These are phyloP conservation scores for Verticillium albo-atrum DNA, from an alignment of 2,329 filamentous ascomycete genomes.

Conservation along the genomic window DNA sequence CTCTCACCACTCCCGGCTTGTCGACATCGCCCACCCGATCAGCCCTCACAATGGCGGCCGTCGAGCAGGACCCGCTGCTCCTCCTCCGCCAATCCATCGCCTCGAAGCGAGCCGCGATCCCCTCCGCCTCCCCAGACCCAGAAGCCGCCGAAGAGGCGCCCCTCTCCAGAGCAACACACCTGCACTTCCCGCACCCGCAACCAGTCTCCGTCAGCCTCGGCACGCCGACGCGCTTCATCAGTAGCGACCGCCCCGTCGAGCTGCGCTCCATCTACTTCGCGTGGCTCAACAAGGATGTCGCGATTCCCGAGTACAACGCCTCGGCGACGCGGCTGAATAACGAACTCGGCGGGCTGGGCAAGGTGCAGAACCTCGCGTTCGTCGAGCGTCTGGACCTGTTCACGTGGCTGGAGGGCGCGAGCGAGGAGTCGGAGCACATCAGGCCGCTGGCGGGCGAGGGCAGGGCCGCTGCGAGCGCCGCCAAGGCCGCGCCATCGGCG, in stretches of 20 bases:
- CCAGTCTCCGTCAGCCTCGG: slow-evolving; percentile 64
- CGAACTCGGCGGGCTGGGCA: slow-evolving; percentile 62
- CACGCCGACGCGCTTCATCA: slow-evolving; percentile 79
- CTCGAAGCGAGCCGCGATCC: slow-evolving; percentile 62
- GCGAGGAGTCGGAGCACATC: slow-evolving; percentile 90
- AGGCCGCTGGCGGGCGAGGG: slow-evolving; percentile 67
- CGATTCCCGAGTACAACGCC: slow-evolving; percentile 87
- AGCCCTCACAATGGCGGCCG: slow-evolving; percentile 46
- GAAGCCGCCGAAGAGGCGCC: slow-evolving; percentile 60
- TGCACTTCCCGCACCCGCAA: slow-evolving; percentile 64
- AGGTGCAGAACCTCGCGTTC: slow-evolving; percentile 85
- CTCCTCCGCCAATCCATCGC: slow-evolving; percentile 82
- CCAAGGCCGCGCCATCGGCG: slow-evolving; percentile 33
- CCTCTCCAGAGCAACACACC: slow-evolving; percentile 72
- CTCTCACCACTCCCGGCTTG: not conserved
- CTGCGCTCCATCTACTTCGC: slow-evolving; percentile 94
- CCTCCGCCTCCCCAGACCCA: slow-evolving; percentile 66
- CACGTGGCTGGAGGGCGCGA: slow-evolving; percentile 87
- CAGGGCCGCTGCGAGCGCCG: slow-evolving; percentile 28
- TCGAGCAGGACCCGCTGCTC: slow-evolving; percentile 71
- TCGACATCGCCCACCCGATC: not conserved
- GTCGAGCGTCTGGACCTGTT: slow-evolving; percentile 88
- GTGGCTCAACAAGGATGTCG: slow-evolving; percentile 88
- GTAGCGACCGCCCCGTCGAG: slow-evolving; percentile 70
- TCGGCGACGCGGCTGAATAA: slow-evolving; percentile 77